Evolutionary conservation across 2,329 filamentous ascomycete species (phyloP), one percentile per base, ranked within the genome.

Genomic region (Aspergillus chevalieri): DNA sequence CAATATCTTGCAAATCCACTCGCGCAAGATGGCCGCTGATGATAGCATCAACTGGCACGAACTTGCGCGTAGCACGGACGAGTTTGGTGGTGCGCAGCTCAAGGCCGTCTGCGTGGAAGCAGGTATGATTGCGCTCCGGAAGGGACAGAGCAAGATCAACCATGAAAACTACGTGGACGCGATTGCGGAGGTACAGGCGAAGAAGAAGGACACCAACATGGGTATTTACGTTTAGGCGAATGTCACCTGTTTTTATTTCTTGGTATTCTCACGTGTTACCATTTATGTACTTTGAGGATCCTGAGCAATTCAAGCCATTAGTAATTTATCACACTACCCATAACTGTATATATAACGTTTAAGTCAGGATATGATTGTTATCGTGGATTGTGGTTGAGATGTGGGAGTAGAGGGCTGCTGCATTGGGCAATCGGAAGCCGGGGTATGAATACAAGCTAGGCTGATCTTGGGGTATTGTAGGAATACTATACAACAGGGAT

Each of bases 91-190:
- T 68, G 93, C 93, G 52, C 92, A 95, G 83, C 76, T 98, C 61
- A 98, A 98, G 80, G 93, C 93, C 41, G 93, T 98, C 19, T 98
- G 93, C 70, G 93, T 98, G 22, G 93, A 98, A 76, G 93, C 93
- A 46, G 93, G 93, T 68, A 98, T 98, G 93, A 98, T 98, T 74
- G 93, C 93, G 24, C 77, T 98, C 65, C 83, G 93, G 60, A 89
- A 86, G 70, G 93, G 93, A 53, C 91, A 95, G 79, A 90, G 86
- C 74, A 96, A 96, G 81, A 93, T 98, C 66, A 87, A 87, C 52
- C 93, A 98, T 69, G 93, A 98, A 77, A 89, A 98, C 73, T 98
- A 97, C 67, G 93, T 98, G 46, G 93, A 98, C 77, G 93, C 93
- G 53, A 97, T 98, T 70, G 82, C 90, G 34, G 93, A 98, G 74